phyloP scores from a whole-genome alignment of 2,329 filamentous ascomycete genomes.

The Rosellinia necatrix region DNA sequence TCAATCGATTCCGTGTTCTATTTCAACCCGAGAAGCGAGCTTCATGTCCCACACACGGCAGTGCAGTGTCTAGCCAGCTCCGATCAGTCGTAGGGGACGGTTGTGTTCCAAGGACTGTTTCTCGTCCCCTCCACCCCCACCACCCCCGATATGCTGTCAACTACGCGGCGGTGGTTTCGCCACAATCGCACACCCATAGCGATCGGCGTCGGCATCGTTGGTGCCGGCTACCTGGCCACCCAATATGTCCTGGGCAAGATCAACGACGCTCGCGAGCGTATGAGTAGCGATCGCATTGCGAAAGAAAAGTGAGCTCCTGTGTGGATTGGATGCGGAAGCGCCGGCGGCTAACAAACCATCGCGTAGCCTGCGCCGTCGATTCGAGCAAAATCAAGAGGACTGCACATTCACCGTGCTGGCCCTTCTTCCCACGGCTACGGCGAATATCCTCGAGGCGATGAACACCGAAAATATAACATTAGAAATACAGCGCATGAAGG shows the following conservation, averaged over 20 bases:
- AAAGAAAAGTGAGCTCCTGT: slow-evolving; percentile 80
- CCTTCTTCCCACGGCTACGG: slow-evolving; percentile 85
- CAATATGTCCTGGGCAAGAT: slow-evolving; percentile 94
- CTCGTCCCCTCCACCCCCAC: neutral
- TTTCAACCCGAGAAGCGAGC: no score
- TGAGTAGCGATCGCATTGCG: slow-evolving; percentile 93
- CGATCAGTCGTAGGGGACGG: neutral
- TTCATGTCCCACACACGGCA: slow-evolving; percentile 21
- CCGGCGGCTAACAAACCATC: neutral
- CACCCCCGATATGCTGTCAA: slow-evolving; percentile 61
- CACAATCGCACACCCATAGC: slow-evolving; percentile 90
- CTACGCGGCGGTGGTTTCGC: slow-evolving; percentile 87
- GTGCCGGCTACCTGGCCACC: slow-evolving; percentile 87
- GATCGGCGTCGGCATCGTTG: slow-evolving; percentile 83
- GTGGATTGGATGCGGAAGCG: neutral
- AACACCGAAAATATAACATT: slow-evolving; percentile 92
- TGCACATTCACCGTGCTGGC: slow-evolving; percentile 98
- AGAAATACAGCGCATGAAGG: slow-evolving; percentile 93
- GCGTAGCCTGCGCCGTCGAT: slow-evolving; percentile 83
- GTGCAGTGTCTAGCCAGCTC: slow-evolving; percentile 4
- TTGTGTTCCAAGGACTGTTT: neutral
- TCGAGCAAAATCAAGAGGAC: slow-evolving; percentile 98
- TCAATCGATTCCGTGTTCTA: neutral
- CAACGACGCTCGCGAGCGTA: slow-evolving; percentile 90
- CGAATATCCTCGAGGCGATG: slow-evolving; percentile 84